Evolutionary conservation across 139 green algal species (phyloP).

Genomic region (Zygnema circumcarinatum): DNA sequence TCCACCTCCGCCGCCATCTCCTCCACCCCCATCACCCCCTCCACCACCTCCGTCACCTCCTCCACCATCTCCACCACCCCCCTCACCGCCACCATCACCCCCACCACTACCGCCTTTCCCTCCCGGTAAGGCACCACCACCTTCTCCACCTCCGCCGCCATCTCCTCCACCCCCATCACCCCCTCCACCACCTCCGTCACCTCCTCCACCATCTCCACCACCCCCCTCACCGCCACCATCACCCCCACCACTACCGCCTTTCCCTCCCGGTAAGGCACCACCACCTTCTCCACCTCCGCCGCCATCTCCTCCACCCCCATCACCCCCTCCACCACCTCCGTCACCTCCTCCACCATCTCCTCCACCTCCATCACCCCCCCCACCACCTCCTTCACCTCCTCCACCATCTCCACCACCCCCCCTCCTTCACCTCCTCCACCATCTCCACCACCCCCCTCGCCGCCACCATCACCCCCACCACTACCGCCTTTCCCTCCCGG

Average conservation of each 20-base stretch:
- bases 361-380: background rate
- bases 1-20: background rate
- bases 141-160: background rate
- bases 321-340: background rate
- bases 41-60: background rate
- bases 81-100: background rate
- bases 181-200: background rate
- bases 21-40: background rate
- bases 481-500: background rate
- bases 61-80: background rate
- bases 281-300: background rate
- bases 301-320: background rate
- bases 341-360: background rate
- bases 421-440: too few relatives aligned
- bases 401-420: background rate
- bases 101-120: background rate
- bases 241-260: background rate
- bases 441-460: background rate
- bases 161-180: background rate
- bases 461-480: background rate
- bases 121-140: background rate
- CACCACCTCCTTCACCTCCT: background rate
- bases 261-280: background rate
- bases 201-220: background rate
- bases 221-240: background rate